These are phyloP conservation scores for Linnemannia exigua DNA, from an alignment of 192 early-diverging fungal genomes.

Conservation along the genomic window DNA sequence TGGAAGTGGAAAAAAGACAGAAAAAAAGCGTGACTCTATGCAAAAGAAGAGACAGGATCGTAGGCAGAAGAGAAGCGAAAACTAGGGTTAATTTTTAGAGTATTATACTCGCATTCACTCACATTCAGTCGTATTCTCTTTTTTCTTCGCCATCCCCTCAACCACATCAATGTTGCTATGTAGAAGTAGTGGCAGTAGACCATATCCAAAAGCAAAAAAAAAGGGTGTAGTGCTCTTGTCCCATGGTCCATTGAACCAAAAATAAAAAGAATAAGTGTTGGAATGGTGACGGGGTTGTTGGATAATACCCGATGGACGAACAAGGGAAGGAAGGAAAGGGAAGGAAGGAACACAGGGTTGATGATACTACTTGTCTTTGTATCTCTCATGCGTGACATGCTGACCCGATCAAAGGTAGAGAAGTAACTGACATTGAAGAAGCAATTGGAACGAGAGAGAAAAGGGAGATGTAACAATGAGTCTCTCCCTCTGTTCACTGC, in stretches of 20 bases:
- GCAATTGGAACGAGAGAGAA: too few relatives aligned
- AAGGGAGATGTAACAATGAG: too few relatives aligned
- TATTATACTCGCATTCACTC: not conserved
- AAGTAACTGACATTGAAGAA: too few relatives aligned
- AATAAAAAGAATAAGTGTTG: not conserved
- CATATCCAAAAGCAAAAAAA: not conserved
- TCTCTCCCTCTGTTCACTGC: too few relatives aligned
- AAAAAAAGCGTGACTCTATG: not conserved
- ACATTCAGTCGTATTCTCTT: not conserved
- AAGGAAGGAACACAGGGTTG: not conserved
- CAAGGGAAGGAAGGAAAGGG: not conserved
- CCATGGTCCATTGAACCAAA: not conserved
- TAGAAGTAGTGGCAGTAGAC: not conserved
- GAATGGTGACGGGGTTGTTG: not conserved
- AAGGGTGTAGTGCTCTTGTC: not conserved
- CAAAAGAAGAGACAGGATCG: not conserved
- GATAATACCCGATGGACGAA: not conserved
- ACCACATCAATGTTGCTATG: not conserved
- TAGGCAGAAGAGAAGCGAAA: not conserved
- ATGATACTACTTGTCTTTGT: not conserved
- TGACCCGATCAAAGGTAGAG: too few relatives aligned
- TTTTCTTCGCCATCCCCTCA: not conserved
- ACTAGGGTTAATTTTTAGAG: not conserved
- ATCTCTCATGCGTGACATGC: too few relatives aligned
- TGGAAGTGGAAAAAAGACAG: not conserved